These are phyloP conservation scores for Erythrophleum fordii DNA, from an alignment of 306 rosid species.

Conservation along the genomic window DNA sequence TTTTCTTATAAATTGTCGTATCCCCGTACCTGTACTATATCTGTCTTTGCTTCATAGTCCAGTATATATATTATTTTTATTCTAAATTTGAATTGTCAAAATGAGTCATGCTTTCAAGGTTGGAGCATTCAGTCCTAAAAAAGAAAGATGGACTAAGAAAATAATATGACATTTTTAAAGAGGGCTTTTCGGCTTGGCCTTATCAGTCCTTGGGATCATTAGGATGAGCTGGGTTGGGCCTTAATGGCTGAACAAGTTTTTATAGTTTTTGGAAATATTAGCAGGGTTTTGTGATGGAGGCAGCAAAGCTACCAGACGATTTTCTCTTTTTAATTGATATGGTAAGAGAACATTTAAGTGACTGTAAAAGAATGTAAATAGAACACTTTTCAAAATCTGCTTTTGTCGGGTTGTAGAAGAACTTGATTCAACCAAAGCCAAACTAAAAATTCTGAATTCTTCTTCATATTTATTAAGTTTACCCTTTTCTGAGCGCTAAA, in stretches of 20 bases:
- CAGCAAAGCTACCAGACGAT: neutral
- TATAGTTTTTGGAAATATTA: neutral
- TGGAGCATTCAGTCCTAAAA: too few species aligned
- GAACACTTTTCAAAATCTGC: neutral
- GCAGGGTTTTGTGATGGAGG: neutral
- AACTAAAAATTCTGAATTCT: neutral
- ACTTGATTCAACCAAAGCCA: constrained; percentile 62
- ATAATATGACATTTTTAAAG: too few species aligned
- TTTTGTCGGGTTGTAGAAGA: constrained; percentile 46
- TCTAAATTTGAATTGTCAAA: too few species aligned
- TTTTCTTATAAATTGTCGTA: too few species aligned
- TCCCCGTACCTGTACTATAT: too few species aligned
- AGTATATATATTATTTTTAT: too few species aligned
- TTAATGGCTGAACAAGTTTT: neutral
- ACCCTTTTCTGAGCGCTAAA: neutral
- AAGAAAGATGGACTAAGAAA: too few species aligned
- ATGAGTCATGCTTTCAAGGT: too few species aligned
- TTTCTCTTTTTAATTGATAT: neutral
- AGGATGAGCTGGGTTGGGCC: neutral
- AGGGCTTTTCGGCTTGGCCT: neutral
- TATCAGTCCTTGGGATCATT: neutral
- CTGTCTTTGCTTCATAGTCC: too few species aligned
- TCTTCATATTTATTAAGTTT: neutral
- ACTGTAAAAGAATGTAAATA: neutral
- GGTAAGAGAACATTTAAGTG: too few species aligned